Percentiles rank a stretch among this genome's conserved stretches.
phyloP scores from a whole-genome alignment of 805 yeast genomes.

The Hanseniaspora mollemarum region DNA sequence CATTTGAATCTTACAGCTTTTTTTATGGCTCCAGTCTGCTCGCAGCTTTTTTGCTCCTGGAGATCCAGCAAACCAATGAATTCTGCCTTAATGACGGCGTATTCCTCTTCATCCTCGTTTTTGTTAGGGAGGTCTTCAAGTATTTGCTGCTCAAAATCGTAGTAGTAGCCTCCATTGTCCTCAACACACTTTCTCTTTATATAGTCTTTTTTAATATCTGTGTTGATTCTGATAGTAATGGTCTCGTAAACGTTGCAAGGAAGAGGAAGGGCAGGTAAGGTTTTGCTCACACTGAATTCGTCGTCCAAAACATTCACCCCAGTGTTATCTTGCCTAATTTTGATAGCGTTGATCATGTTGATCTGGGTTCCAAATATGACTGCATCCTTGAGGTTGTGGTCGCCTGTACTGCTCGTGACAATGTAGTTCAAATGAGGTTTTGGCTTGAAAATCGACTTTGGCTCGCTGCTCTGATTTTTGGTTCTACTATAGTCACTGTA shows the following conservation, averaged over 20 bases:
- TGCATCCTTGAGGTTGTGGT: conserved; percentile 5
- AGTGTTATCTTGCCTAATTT: conserved; percentile 2
- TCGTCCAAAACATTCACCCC: background rate
- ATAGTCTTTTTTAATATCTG: conserved; percentile 10
- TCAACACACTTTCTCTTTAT: conserved; percentile 12
- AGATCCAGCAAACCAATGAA: background rate
- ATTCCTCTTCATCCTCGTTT: background rate
- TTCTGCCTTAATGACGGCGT: conserved; percentile 13
- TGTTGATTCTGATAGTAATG: conserved; percentile 15
- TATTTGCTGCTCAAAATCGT: too few relatives aligned
- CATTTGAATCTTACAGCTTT: conserved; percentile 8
- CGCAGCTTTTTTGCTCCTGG: too few relatives aligned
- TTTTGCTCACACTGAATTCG: background rate
- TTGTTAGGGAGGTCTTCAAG: background rate
- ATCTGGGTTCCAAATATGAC: conserved; percentile 16
- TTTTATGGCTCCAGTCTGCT: background rate
- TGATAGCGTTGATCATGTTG: conserved; percentile 14
- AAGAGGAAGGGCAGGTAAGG: conserved; percentile 9
- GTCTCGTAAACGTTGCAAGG: conserved; percentile 14
- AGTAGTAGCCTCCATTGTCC: conserved; percentile 17
- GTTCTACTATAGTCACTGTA: background rate
- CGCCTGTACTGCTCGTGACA: conserved; percentile 8
- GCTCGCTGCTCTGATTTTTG: background rate
- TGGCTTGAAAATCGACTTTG: conserved; percentile 2
- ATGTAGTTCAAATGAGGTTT: conserved; percentile 4